Conservation (phyloP, 768 basidiomycete genomes). For the Termitomyces titanicus region DNA sequence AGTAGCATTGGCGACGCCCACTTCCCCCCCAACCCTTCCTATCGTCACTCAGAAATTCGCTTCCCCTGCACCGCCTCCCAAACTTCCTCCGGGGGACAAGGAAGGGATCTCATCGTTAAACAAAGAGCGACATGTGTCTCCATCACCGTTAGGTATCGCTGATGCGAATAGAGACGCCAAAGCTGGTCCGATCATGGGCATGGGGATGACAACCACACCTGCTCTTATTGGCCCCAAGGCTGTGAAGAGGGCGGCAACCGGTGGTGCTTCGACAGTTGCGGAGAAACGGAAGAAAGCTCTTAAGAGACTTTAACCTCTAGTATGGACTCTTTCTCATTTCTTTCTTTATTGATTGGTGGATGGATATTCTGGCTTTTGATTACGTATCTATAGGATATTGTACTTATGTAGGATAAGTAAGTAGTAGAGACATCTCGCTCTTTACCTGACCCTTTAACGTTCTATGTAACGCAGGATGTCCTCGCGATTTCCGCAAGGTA, state of each 20-base stretch:
- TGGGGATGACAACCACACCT: slow-evolving; percentile 29
- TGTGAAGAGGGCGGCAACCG: slow-evolving; percentile 64
- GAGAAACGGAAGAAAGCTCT: slow-evolving; percentile 90
- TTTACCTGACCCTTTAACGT: background rate
- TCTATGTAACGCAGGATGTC: no score
- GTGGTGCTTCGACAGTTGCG: slow-evolving; percentile 45
- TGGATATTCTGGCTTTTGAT: slow-evolving; percentile 1
- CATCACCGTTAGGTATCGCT: slow-evolving; percentile 67
- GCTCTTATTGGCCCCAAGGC: slow-evolving; percentile 50
- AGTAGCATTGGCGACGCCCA: slow-evolving; percentile 15
- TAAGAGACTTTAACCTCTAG: slow-evolving; percentile 57
- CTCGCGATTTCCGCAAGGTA: no score
- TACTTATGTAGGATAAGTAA: slow-evolving; percentile 11
- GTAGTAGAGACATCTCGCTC: background rate
- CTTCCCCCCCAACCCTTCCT: slow-evolving; percentile 29
- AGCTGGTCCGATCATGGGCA: slow-evolving; percentile 27
- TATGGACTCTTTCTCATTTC: background rate
- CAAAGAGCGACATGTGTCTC: slow-evolving; percentile 65
- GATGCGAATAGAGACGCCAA: slow-evolving; percentile 60
- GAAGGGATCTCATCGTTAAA: slow-evolving; percentile 26
- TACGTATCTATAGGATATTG: slow-evolving; percentile 3
- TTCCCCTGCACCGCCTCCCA: slow-evolving; percentile 39
- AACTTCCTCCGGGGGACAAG: slow-evolving; percentile 37
- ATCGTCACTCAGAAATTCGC: slow-evolving; percentile 41
- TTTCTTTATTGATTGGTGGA: background rate